phyloP scores from a whole-genome alignment of 2,329 filamentous ascomycete species.

The Aspergillus carbonarius region DNA sequence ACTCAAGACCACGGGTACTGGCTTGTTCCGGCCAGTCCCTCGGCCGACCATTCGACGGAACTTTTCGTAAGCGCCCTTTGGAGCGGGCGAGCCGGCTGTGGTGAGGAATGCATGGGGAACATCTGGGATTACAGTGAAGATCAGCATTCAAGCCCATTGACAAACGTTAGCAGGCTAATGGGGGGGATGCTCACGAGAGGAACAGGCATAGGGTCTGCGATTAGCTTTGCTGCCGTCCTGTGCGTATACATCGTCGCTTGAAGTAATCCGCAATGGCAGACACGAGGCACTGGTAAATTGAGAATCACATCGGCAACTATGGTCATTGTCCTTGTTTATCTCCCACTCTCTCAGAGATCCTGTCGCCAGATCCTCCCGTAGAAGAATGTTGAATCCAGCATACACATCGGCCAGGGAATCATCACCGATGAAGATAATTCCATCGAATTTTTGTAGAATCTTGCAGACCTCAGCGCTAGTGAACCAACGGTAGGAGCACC shows the following conservation, averaged over 20 bases:
- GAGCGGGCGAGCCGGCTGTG: constrained; percentile 31
- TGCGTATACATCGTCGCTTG: constrained; percentile 26
- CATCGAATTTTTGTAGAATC: constrained; percentile 45
- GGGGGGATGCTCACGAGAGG: constrained; percentile 18
- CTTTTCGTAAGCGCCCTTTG: constrained; percentile 23
- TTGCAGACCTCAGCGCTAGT: constrained; percentile 44
- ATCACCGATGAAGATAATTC: constrained; percentile 45
- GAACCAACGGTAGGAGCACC: constrained; percentile 47
- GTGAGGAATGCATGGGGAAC: constrained; percentile 40
- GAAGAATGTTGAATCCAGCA: constrained; percentile 46
- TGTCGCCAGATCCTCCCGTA: constrained; percentile 41
- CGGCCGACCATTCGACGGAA: constrained; percentile 34
- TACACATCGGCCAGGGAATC: constrained; percentile 42
- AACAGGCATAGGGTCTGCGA: constrained; percentile 21
- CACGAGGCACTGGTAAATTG: constrained; percentile 42
- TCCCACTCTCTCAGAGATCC: constrained; percentile 43
- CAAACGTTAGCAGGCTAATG: constrained; percentile 6
- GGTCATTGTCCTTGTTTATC: constrained; percentile 32
- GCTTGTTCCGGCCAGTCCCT: constrained; percentile 35
- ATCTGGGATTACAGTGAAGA: constrained; percentile 21
- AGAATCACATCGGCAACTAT: constrained; percentile 40
- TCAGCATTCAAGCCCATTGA: neutral
- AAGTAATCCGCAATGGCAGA: constrained; percentile 21
- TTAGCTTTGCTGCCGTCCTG: constrained; percentile 7
- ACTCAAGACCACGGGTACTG: constrained; percentile 43